A percentile compares a stretch with the other conserved stretches of the same genome.
Conservation (phyloP, 148 eudicot genomes). For the Cornus controversa region DNA sequence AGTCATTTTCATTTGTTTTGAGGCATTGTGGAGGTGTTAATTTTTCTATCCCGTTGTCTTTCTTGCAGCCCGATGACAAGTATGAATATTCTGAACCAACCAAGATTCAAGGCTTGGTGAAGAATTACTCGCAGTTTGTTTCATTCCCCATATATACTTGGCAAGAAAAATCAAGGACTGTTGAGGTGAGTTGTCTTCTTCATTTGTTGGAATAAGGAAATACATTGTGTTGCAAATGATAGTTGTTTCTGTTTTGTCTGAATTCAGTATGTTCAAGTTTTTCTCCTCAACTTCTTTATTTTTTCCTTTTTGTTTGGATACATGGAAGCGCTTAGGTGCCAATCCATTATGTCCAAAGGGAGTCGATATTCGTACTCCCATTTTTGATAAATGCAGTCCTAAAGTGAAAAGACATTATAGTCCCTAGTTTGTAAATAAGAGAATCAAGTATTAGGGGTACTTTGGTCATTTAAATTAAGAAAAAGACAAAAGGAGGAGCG, state of each 20-base stretch:
- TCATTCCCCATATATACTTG: conserved; percentile 89
- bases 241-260: background rate
- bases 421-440: too few relatives aligned
- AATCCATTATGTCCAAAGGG: background rate
- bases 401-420: too few relatives aligned
- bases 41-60: background rate
- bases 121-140: conserved; percentile 87
- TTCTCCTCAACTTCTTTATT: background rate
- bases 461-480: too few relatives aligned
- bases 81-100: conserved; percentile 84
- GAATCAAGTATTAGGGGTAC: too few relatives aligned
- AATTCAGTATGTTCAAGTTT: background rate
- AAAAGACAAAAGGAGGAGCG: too few relatives aligned
- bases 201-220: background rate
- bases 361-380: too few relatives aligned
- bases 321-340: background rate
- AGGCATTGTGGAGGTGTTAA: background rate
- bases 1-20: background rate
- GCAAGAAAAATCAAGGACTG: conserved; percentile 93
- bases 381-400: too few relatives aligned
- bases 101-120: conserved; percentile 81
- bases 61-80: conserved; percentile 89
- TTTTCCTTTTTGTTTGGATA: background rate
- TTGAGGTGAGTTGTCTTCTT: conserved; percentile 58
- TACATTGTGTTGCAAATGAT: background rate